Conservation (phyloP, 768 basidiomycete species). For the Lentinula sp. region DNA sequence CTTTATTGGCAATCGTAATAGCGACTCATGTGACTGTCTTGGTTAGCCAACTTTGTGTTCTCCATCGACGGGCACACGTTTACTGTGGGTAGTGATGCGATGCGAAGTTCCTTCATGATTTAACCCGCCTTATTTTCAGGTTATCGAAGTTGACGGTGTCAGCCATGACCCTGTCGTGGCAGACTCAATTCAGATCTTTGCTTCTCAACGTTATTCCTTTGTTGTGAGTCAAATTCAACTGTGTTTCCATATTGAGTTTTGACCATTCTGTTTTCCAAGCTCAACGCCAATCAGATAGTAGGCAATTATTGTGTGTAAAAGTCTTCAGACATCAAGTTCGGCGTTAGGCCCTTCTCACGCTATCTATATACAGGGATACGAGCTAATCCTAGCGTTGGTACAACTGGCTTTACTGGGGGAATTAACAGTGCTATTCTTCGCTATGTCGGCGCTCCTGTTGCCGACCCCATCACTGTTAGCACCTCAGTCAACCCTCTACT, state of each 20-base stretch:
- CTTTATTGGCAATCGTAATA: neutral
- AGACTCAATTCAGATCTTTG: slow-evolving; percentile 30
- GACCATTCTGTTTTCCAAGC: neutral
- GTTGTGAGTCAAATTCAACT: slow-evolving; percentile 19
- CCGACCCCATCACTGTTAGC: neutral
- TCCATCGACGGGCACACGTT: slow-evolving; percentile 15
- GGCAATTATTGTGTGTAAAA: slow-evolving; percentile 37
- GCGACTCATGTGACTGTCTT: neutral
- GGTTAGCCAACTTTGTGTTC: slow-evolving; percentile 11
- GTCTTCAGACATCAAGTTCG: neutral
- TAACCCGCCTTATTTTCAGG: neutral
- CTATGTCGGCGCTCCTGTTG: slow-evolving; percentile 35
- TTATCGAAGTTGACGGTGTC: slow-evolving; percentile 31
- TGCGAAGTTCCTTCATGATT: neutral
- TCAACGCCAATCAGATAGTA: slow-evolving; percentile 33
- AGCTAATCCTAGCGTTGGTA: slow-evolving; percentile 21
- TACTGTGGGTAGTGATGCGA: neutral
- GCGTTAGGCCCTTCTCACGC: neutral
- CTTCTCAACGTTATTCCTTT: slow-evolving; percentile 37
- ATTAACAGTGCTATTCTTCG: slow-evolving; percentile 47
- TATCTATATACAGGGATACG: slow-evolving; percentile 23
- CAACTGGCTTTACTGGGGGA: slow-evolving; percentile 25
- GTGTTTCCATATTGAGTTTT: neutral
- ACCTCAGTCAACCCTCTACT: neutral
- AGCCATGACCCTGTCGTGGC: slow-evolving; percentile 26